phyloP scores from a whole-genome alignment of 768 basidiomycete species.

The Podaxis sp. region DNA sequence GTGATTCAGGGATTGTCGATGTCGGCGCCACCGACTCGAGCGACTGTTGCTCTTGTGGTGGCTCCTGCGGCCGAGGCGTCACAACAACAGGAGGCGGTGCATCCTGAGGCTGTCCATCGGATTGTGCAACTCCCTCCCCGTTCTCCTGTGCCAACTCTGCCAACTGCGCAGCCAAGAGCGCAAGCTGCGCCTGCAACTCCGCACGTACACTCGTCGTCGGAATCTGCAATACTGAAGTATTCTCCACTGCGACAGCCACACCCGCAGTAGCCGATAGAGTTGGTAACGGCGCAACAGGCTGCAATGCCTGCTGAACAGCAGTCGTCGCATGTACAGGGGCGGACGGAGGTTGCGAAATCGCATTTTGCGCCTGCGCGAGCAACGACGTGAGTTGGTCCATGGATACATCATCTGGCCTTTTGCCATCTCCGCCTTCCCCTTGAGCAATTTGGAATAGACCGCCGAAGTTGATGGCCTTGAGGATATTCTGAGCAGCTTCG shows the following conservation, averaged over 20 bases:
- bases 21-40: neutral
- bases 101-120: neutral
- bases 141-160: constrained; percentile 54
- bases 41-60: neutral
- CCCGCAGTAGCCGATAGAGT: constrained; percentile 5
- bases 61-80: neutral
- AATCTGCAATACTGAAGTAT: neutral
- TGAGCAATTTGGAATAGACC: constrained; percentile 39
- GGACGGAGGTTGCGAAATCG: constrained; percentile 15
- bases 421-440: constrained; percentile 21
- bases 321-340: constrained; percentile 13
- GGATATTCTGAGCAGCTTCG: constrained; percentile 74
- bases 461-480: constrained; percentile 74
- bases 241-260: constrained; percentile 1
- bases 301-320: constrained; percentile 17
- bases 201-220: constrained; percentile 41
- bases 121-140: constrained; percentile 8
- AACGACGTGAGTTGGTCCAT: constrained; percentile 14
- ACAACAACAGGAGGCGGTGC: constrained; percentile 1
- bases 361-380: constrained; percentile 25
- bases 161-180: constrained; percentile 67
- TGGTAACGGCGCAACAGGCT: neutral
- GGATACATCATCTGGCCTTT: constrained; percentile 4
- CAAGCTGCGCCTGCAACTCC: constrained; percentile 69
- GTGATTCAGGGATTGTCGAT: neutral